Evolutionary conservation across 371 early-diverging fungal genomes (phyloP).

Genomic region (Mortierella sp.): DNA sequence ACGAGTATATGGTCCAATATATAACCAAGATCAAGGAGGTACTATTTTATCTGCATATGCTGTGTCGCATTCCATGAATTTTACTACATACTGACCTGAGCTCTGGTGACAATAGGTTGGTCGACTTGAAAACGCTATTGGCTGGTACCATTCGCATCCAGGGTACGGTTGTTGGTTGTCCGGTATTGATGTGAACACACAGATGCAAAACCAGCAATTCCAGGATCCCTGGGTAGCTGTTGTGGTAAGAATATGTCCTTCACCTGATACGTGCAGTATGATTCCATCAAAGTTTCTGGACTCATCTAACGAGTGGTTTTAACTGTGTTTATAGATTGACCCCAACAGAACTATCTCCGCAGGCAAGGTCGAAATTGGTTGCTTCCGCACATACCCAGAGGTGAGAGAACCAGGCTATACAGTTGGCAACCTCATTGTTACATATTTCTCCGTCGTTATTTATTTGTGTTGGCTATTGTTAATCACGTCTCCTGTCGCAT

Average conservation of each 20-base stretch:
- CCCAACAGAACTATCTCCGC: conserved; percentile 97
- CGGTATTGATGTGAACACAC: conserved; percentile 97
- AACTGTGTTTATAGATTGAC: conserved; percentile 78
- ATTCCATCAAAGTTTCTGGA: background rate
- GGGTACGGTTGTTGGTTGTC: conserved; percentile 99
- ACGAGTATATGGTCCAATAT: conserved; percentile 98
- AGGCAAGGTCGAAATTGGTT: conserved; percentile 97
- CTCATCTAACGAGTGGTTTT: background rate
- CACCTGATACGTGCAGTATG: background rate
- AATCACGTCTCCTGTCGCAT: background rate
- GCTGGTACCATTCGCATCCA: conserved; percentile 99
- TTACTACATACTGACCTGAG: background rate
- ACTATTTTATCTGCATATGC: conserved; percentile 2
- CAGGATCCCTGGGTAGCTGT: conserved; percentile 97
- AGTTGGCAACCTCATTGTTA: background rate
- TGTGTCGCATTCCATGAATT: background rate
- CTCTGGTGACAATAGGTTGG: conserved; percentile 75
- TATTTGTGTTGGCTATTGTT: background rate
- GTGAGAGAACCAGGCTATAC: background rate
- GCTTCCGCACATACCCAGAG: conserved; percentile 96
- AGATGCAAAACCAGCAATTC: conserved; percentile 94
- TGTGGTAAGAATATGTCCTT: conserved; percentile 72
- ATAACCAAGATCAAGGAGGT: conserved; percentile 87
- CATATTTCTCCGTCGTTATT: background rate
- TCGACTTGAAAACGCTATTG: conserved; percentile 92